Base-by-base conservation (phyloP, 768 basidiomycete species). In the Phlebiopsis flavidoalba region DNA sequence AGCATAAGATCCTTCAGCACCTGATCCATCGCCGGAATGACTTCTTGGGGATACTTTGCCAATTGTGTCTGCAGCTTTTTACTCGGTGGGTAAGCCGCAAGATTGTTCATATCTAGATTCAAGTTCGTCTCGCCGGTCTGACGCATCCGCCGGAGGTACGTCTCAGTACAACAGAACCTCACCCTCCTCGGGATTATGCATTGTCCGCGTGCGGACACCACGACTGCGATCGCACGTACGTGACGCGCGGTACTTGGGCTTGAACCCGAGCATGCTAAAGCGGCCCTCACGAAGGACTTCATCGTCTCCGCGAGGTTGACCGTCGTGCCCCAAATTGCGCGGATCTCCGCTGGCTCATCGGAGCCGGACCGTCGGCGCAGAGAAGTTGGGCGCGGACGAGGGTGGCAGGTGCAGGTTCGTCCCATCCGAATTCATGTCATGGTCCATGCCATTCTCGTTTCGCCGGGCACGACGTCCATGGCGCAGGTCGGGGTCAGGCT, bases 251-350 rank as follows among this genome's bases (percentile, higher is more conserved):
- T 96, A 95, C 72, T 95, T 97, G 50, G 85, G 84, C 70, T 97
- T 98, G 82, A 98, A 99, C 0, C 93, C 90, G 52, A 83, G 86
- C 59, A 99, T 75, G 72, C n/a, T n/a, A n/a, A 98, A 98, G n/a
- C n/a, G n/a, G 73, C 98, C 98, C 40, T 90, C 87, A 55, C 86
- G 83, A 98, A 98, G 19, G 88, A 74, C 67, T 87, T 88, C 91
- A 98, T 97, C 12, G 91, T 89, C 71, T 96, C 91, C 3, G 86
- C 82, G 26, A 99, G 80, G 65, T 92, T 91, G 67, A 99, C 95
- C 1, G 93, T 95, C 0, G 97, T 99, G 33, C 97, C 97, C 96
- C 97, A 99, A 62, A 99, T 93, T 22, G 93, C 94, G 58, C 91
- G 83, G 54, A 93, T 89, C 65, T 91, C 91, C 59, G 91, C 91